Conservation (phyloP, 1,139 yeast species). For the Zygoascus sp. region DNA sequence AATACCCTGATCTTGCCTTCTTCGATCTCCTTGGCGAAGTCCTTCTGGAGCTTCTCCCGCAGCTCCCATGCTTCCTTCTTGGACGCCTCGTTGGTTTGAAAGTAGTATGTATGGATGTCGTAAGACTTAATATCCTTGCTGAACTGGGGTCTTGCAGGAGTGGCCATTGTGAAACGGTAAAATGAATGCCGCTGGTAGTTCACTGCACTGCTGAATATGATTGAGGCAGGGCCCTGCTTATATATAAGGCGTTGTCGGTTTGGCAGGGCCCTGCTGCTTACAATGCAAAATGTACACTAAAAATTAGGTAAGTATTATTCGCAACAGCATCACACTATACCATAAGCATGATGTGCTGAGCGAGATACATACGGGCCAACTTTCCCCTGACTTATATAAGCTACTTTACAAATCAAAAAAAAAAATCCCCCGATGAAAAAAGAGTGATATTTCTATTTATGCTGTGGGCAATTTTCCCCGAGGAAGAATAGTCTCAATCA, state of each 20-base stretch:
- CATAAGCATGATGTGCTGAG: not conserved
- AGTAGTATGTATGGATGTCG: constrained; percentile 56
- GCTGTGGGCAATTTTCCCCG: not conserved
- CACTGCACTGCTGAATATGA: too few relatives aligned
- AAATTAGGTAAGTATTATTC: too few relatives aligned
- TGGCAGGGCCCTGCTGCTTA: too few relatives aligned
- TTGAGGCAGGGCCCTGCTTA: too few relatives aligned
- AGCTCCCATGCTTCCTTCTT: constrained; percentile 39
- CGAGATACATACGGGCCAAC: not conserved
- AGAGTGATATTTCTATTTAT: too few relatives aligned
- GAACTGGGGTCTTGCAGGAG: constrained; percentile 7
- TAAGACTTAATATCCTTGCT: constrained; percentile 29
- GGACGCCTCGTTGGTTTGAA: constrained; percentile 38
- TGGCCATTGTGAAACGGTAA: not conserved
- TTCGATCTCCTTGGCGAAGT: constrained; percentile 45
- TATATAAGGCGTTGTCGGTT: too few relatives aligned
- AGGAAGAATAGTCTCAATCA: constrained; percentile 20
- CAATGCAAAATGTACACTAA: too few relatives aligned
- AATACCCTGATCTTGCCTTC: constrained; percentile 43
- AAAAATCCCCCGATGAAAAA: too few relatives aligned
- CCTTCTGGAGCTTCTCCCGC: constrained; percentile 41
- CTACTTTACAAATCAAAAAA: not conserved
- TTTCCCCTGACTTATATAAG: not conserved
- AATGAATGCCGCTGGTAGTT: too few relatives aligned
- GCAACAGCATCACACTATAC: too few relatives aligned